Base-by-base conservation (phyloP, 2,329 filamentous ascomycete genomes). In the Hansfordia pulvinata region DNA sequence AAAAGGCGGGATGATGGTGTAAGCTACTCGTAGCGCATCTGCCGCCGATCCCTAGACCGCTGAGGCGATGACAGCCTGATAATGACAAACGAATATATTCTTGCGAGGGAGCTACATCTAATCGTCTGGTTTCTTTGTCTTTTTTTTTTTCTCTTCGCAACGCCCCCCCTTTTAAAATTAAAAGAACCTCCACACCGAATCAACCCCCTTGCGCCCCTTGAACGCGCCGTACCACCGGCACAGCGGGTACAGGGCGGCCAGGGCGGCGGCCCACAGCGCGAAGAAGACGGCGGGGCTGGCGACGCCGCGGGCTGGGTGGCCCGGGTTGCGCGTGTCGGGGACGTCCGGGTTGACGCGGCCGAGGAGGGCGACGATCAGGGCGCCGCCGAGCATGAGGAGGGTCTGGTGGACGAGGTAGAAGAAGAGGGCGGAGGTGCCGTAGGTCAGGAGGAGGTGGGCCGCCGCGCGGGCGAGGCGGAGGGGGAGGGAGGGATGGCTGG, bases 121-220 rank as follows among this genome's bases (percentile, higher is more conserved):
- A n/a, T n/a, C n/a, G n/a, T n/a, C n/a, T n/a, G n/a, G n/a, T n/a
- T n/a, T n/a, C n/a, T n/a, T n/a, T n/a, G n/a, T n/a, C n/a, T n/a
- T n/a, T n/a, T n/a, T n/a, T n/a, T n/a, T n/a, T n/a, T n/a, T n/a
- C n/a, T n/a, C n/a, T n/a, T n/a, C n/a, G n/a, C n/a, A n/a, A n/a
- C n/a, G n/a, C n/a, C n/a, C n/a, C n/a, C n/a, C n/a, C n/a, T n/a
- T n/a, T n/a, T n/a, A n/a, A n/a, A n/a, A n/a, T 24, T 44, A 62
- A 32, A 62, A 62, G 33, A 62, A 56, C 5, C 58, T 46, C 58
- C 58, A 62, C 8, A 62, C 38, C 3, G 57, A 62, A 31, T 61
- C 53, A 1, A 50, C 42, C 2, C 47, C 38, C 36, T 49, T 58
- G 8, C 39, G 43, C 30, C 44, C 49, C 44, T 62, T 62, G 31